Percentiles rank a stretch among this genome's conserved stretches.
Conservation (phyloP, 371 early-diverging fungal genomes). For the Mortierella sp. region DNA sequence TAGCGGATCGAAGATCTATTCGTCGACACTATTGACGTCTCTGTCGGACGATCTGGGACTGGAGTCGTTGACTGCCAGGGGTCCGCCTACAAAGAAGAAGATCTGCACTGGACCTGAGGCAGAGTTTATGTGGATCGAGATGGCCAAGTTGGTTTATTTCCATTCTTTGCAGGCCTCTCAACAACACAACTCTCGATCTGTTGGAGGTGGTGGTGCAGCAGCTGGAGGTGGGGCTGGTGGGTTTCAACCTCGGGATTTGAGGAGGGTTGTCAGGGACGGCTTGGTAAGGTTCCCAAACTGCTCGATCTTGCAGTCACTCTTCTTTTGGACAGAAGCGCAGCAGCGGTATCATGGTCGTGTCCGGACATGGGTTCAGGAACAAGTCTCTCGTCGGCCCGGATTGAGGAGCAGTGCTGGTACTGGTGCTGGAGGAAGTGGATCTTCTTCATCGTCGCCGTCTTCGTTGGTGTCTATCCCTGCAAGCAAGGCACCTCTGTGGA, state of each 20-base stretch:
- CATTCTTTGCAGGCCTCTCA: constrained; percentile 29
- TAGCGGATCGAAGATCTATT: background rate
- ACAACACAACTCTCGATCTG: background rate
- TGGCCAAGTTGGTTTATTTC: constrained; percentile 41
- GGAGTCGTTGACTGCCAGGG: constrained; percentile 7
- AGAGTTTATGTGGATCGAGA: constrained; percentile 49
- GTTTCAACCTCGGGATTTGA: constrained; percentile 66
- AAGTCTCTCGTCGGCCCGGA: constrained; percentile 30
- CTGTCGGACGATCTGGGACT: constrained; percentile 18
- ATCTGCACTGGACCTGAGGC: constrained; percentile 37
- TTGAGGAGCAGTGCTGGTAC: background rate
- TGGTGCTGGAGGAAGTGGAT: constrained; percentile 21
- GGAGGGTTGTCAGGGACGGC: constrained; percentile 63
- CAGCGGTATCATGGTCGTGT: constrained; percentile 78
- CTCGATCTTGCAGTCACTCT: constrained; percentile 68
- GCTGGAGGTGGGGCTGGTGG: constrained; percentile 40
- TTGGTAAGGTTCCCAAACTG: constrained; percentile 71
- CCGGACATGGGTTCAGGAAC: constrained; percentile 62
- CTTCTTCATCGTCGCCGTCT: constrained; percentile 30
- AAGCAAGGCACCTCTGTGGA: constrained; percentile 61
- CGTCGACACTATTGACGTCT: constrained; percentile 11
- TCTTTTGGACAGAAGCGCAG: constrained; percentile 77
- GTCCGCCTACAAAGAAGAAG: constrained; percentile 20
- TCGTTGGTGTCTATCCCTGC: constrained; percentile 53
- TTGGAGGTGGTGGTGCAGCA: too few species aligned